phyloP scores from a whole-genome alignment of 1,284 basidiomycete species.

The Sporisorium graminicola region DNA sequence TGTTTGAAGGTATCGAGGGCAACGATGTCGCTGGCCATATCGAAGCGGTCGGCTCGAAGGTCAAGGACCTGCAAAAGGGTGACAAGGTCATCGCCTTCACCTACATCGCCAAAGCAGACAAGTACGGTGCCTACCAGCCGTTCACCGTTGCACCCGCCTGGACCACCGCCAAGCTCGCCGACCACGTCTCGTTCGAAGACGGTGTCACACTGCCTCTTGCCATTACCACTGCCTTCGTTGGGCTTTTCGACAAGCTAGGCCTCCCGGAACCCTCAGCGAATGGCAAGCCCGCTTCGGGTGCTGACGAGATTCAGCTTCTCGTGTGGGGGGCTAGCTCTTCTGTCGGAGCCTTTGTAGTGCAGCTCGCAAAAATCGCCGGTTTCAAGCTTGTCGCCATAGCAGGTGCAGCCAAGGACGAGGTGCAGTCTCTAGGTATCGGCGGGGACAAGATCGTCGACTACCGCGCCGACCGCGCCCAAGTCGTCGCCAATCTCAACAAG shows the following conservation, averaged over 20 bases:
- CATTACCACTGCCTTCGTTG: slow-evolving; percentile 69
- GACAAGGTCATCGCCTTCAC: slow-evolving; percentile 63
- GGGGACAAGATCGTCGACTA: slow-evolving; percentile 43
- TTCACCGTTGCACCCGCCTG: slow-evolving; percentile 57
- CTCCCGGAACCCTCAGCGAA: slow-evolving; percentile 35
- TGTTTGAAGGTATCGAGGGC: slow-evolving; percentile 56
- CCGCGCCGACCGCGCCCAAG: slow-evolving; percentile 35
- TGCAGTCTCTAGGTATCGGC: slow-evolving; percentile 15
- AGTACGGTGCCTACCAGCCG: slow-evolving; percentile 66
- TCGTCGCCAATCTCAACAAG: slow-evolving; percentile 46
- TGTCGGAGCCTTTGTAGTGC: slow-evolving; percentile 68
- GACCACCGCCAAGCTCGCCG: slow-evolving; percentile 53
- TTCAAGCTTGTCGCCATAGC: slow-evolving; percentile 67
- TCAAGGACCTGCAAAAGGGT: slow-evolving; percentile 60
- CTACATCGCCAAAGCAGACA: slow-evolving; percentile 52
- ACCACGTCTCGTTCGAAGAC: slow-evolving; percentile 65
- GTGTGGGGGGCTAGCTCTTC: slow-evolving; percentile 69
- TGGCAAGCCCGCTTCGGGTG: slow-evolving; percentile 21
- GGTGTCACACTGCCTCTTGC: slow-evolving; percentile 69
- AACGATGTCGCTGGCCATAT: slow-evolving; percentile 66
- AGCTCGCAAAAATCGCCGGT: slow-evolving; percentile 67
- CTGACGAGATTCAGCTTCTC: slow-evolving; percentile 50
- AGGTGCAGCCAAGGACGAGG: slow-evolving; percentile 25
- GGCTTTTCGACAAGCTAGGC: slow-evolving; percentile 61
- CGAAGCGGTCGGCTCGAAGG: slow-evolving; percentile 35